Percentiles rank a stretch among this genome's conserved stretches.
phyloP scores from a whole-genome alignment of 345 rosid species.

The rapeseed (Brassica napus) region Da-Ae NC_063447.1:10908001-10908500 shows the following conservation, averaged over 20 bases:
- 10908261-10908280: not conserved
- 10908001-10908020: too few species aligned
- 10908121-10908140: slow-evolving; percentile 50
- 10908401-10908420: slow-evolving; percentile 67
- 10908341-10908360: slow-evolving; percentile 74
- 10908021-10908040: too few species aligned
- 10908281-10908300: not conserved
- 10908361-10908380: slow-evolving; percentile 81
- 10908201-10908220: slow-evolving; percentile 45
- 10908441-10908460: slow-evolving; percentile 21
- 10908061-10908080: too few species aligned
- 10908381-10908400: slow-evolving; percentile 82
- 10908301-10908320: slow-evolving; percentile 62
- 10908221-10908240: slow-evolving; percentile 40
- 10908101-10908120: not conserved
- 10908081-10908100: too few species aligned
- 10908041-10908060: too few species aligned
- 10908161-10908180: slow-evolving; percentile 88
- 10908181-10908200: slow-evolving; percentile 59
- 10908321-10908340: slow-evolving; percentile 81
- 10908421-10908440: slow-evolving; percentile 31
- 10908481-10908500: slow-evolving; percentile 43
- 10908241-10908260: not conserved
- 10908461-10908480: slow-evolving; percentile 36
- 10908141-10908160: slow-evolving; percentile 53